These are phyloP conservation scores for Flaveria linearis DNA, from an alignment of 129 eudicot species.

Conservation along the genomic window DNA sequence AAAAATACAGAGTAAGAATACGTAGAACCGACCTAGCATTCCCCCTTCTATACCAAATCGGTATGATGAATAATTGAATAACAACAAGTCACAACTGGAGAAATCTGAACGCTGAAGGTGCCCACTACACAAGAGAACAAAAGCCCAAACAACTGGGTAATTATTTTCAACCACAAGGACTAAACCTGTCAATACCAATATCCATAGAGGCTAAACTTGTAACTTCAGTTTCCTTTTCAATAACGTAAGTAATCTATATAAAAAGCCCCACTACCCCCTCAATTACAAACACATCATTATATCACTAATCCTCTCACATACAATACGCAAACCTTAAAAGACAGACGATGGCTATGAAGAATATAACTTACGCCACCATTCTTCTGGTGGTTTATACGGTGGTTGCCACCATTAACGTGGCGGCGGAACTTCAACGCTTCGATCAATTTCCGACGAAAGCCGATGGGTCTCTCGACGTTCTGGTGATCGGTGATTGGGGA, in stretches of 20 bases:
- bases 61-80: too few species aligned
- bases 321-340: background rate
- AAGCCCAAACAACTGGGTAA: background rate
- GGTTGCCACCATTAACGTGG: conserved; percentile 27
- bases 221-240: background rate
- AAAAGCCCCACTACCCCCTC: background rate
- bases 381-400: conserved; percentile 15
- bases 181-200: conserved; percentile 3
- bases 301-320: background rate
- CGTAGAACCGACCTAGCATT: too few species aligned
- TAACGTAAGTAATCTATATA: conserved; percentile 16
- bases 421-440: conserved; percentile 47
- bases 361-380: conserved; percentile 23
- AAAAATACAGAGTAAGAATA: too few species aligned
- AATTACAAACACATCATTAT: background rate
- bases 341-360: background rate
- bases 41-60: too few species aligned
- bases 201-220: background rate
- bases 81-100: too few species aligned
- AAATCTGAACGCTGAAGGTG: background rate
- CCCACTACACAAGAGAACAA: background rate
- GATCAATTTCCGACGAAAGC: conserved; percentile 41
- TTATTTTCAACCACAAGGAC: background rate
- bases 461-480: conserved; percentile 51
- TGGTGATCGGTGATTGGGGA: conserved; percentile 94